Conservation (phyloP, 306 rosid genomes). For the Glycine latifolia region DNA sequence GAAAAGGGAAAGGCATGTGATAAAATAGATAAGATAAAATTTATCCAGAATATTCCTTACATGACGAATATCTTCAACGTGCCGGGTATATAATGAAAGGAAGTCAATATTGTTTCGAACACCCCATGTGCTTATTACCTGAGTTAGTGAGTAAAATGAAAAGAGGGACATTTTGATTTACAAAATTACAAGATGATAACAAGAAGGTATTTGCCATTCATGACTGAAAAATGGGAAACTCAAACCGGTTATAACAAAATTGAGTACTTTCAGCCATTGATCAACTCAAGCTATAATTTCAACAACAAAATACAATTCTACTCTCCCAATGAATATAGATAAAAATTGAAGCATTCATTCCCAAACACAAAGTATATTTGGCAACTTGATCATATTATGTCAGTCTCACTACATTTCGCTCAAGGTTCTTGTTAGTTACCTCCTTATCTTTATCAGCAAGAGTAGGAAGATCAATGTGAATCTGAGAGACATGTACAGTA, state of each 20-base stretch:
- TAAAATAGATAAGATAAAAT: conserved; percentile 9
- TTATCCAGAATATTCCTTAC: conserved; percentile 58
- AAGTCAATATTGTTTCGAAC: conserved; percentile 81
- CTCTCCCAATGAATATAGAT: conserved; percentile 7
- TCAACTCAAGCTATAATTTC: conserved; percentile 28
- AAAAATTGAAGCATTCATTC: conserved; percentile 23
- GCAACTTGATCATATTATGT: conserved; percentile 22
- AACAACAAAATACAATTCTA: conserved; percentile 2
- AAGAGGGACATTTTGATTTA: conserved; percentile 36
- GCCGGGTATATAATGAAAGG: conserved; percentile 79
- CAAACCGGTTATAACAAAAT: neutral
- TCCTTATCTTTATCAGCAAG: conserved; percentile 84
- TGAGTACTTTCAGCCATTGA: neutral
- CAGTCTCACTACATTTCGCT: conserved; percentile 26
- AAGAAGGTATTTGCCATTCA: conserved; percentile 20
- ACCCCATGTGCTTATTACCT: conserved; percentile 92
- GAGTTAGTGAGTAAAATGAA: conserved; percentile 39
- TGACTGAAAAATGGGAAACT: conserved; percentile 2
- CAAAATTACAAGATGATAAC: conserved; percentile 35
- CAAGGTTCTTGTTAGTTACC: conserved; percentile 52
- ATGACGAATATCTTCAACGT: conserved; percentile 84
- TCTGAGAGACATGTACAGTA: conserved; percentile 93
- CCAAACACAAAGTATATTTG: conserved; percentile 25
- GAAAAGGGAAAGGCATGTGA: neutral
- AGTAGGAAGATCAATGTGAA: conserved; percentile 85